Evolutionary conservation across 805 yeast species (phyloP).

Genomic region (Cyberlindnera meyerae): DNA sequence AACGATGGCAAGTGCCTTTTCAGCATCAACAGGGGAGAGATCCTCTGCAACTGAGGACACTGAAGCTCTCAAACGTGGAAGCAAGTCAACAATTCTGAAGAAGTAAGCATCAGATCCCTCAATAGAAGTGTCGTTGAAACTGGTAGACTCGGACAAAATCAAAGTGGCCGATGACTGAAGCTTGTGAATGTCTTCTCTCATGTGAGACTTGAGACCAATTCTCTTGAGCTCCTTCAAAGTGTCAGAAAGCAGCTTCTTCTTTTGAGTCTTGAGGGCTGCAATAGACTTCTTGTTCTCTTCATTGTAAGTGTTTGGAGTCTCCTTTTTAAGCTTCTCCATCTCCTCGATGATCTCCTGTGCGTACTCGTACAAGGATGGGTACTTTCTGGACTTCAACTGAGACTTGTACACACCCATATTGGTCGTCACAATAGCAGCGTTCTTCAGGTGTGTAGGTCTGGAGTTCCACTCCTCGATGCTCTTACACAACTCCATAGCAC

Average conservation of each 20-base stretch:
- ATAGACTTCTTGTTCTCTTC: slow-evolving; percentile 71
- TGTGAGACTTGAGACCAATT: slow-evolving; percentile 68
- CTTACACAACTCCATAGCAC: slow-evolving; percentile 5
- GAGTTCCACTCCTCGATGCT: slow-evolving; percentile 43
- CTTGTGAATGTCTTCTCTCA: slow-evolving; percentile 60
- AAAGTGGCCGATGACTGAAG: slow-evolving; percentile 58
- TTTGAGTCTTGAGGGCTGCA: slow-evolving; percentile 75
- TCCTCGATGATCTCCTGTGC: slow-evolving; percentile 51
- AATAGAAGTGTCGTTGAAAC: slow-evolving; percentile 37
- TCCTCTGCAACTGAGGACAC: slow-evolving; percentile 62
- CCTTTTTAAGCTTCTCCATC: slow-evolving; percentile 59
- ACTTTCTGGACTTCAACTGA: slow-evolving; percentile 27
- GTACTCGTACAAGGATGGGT: slow-evolving; percentile 49
- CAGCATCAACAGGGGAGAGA: slow-evolving; percentile 68
- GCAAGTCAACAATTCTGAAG: slow-evolving; percentile 67
- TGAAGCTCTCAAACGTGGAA: slow-evolving; percentile 73
- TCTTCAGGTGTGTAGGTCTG: slow-evolving; percentile 54
- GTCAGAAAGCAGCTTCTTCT: slow-evolving; percentile 71
- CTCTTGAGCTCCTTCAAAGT: slow-evolving; percentile 67
- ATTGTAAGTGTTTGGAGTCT: slow-evolving; percentile 67
- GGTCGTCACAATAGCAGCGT: slow-evolving; percentile 43
- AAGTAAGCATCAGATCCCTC: slow-evolving; percentile 50
- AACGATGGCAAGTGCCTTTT: slow-evolving; percentile 67
- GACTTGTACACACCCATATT: slow-evolving; percentile 51
- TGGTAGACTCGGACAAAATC: slow-evolving; percentile 50